Conservation (phyloP, 2,329 filamentous ascomycete genomes). For the Didymella glomerata region DNA sequence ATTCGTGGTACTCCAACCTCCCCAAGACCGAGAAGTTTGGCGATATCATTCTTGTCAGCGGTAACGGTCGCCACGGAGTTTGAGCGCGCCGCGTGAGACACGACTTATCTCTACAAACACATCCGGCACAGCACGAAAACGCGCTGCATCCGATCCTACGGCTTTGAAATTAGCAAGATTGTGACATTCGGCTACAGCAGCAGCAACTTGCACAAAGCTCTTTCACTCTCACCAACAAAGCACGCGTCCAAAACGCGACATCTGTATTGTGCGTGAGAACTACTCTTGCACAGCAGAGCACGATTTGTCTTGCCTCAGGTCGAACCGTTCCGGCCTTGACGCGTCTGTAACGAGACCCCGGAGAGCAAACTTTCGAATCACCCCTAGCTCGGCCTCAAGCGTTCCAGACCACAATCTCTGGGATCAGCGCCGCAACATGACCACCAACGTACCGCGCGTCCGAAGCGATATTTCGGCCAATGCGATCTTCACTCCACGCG, state of each 20-base stretch:
- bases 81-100: constrained; percentile 27
- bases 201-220: not conserved
- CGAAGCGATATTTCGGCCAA: constrained; percentile 33
- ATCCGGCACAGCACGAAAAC: constrained; percentile 3
- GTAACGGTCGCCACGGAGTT: constrained; percentile 32
- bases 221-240: constrained; percentile 12
- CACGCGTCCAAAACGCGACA: constrained; percentile 9
- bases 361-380: constrained; percentile 1
- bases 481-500: constrained; percentile 35
- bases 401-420: constrained; percentile 5
- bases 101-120: constrained; percentile 4
- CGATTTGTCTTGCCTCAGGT: not conserved
- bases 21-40: constrained; percentile 36
- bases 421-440: constrained; percentile 10
- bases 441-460: constrained; percentile 5
- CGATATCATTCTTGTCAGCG: constrained; percentile 31
- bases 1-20: constrained; percentile 35
- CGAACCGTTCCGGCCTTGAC: not conserved
- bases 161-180: not conserved
- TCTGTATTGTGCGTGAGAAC: not conserved
- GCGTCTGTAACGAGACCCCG: not conserved
- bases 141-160: not conserved
- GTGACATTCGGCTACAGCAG: not conserved
- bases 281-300: not conserved
- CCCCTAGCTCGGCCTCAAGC: constrained; percentile 1